These are phyloP conservation scores for Gossypium lobatum DNA, from an alignment of 441 rosid genomes.

Conservation along the genomic window DNA sequence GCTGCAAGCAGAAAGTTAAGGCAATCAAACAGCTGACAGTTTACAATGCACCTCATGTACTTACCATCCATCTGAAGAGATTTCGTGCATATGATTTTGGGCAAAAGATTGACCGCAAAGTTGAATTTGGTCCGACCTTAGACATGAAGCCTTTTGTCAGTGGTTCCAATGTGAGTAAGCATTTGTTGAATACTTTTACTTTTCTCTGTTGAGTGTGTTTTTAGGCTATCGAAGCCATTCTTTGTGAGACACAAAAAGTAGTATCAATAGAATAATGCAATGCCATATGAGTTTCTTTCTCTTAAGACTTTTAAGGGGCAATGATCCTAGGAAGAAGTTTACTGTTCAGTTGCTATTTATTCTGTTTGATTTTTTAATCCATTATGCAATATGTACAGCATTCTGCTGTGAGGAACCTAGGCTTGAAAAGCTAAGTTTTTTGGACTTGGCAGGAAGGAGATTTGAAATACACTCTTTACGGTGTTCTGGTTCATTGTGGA, in stretches of 20 bases:
- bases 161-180: slow-evolving; percentile 67
- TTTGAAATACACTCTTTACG: slow-evolving; percentile 83
- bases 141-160: slow-evolving; percentile 83
- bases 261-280: not conserved
- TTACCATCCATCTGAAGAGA: slow-evolving; percentile 81
- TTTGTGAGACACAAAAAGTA: not conserved
- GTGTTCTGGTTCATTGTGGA: slow-evolving; percentile 90
- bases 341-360: not conserved
- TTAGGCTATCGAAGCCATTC: not conserved
- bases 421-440: not conserved
- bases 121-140: slow-evolving; percentile 53
- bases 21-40: slow-evolving; percentile 83
- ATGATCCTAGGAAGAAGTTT: slow-evolving; percentile 1
- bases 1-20: slow-evolving; percentile 78
- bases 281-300: not conserved
- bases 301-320: not conserved
- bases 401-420: slow-evolving; percentile 4
- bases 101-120: slow-evolving; percentile 68
- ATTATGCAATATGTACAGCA: not conserved
- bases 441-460: slow-evolving; percentile 67
- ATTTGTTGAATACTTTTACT: not conserved
- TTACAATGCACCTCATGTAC: slow-evolving; percentile 82
- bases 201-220: not conserved
- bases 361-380: not conserved
- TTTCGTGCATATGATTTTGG: slow-evolving; percentile 71